Base-by-base conservation (phyloP, 192 early-diverging fungal species). In the Phlyctochytrium arcticum region DNA sequence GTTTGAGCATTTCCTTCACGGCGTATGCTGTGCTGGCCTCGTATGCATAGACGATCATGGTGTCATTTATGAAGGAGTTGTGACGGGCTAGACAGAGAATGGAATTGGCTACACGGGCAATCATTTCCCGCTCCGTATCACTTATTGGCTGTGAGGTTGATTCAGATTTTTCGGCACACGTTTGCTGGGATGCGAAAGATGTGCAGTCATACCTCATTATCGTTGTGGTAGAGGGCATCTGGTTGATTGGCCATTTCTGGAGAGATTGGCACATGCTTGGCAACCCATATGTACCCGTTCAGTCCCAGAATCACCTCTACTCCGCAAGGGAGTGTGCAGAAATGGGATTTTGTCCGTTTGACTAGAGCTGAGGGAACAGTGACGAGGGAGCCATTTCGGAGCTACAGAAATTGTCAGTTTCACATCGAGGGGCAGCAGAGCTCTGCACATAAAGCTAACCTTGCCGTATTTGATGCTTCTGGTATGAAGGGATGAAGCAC, bases 231-330 rank as follows among this genome's bases (percentile, higher is more conserved):
- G 10, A 95, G 81, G 12, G 79, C 85, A 63, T 95, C 92, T 3
- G 90, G 74, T 72, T 74, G 83, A 55, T 32, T 76, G 72, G 62
- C 74, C 36, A 72, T 72, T 27, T 67, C 77, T 31, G 76, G 84
- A 32, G 44, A 80, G 73, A 69, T 72, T 44, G 27, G 44, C 9
- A 63, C 61, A 48, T 87, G 87, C 66, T 95, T 95, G 77, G 88
- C 83, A 24, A 97, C 88, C 92, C 92, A 97, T 53, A 99, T 91
- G 68, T 93, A 95, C 2, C 97, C 97, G 62, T 99, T 99, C 29
- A 99, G 70, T 19, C 97, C 97, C 30, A 99, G 78, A 34, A 96
- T 87, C 8, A 99, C 74, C 71, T 99, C 90, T 31, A 99, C 89
- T 26, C 95, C 92, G 59, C 90, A 95, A 0, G 91, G 82, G 31